phyloP scores from a whole-genome alignment of 1,139 yeast genomes.

The Lodderomyces beijingensis region DNA sequence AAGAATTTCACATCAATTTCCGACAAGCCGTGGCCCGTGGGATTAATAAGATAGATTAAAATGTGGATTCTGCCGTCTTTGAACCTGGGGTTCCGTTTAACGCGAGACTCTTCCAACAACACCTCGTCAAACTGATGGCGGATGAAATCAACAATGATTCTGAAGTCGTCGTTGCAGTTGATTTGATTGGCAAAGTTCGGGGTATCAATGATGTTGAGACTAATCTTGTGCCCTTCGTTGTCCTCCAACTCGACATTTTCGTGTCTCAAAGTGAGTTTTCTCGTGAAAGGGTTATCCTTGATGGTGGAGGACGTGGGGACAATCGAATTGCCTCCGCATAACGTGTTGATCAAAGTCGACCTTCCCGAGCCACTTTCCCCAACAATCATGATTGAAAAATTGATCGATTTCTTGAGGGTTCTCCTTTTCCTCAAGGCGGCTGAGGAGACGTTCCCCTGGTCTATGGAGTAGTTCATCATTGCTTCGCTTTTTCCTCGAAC shows the following conservation, averaged over 20 bases:
- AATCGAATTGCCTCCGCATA: slow-evolving; percentile 77
- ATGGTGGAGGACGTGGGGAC: slow-evolving; percentile 41
- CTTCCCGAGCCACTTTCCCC: slow-evolving; percentile 63
- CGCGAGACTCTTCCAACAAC: slow-evolving; percentile 45
- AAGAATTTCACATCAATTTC: slow-evolving; percentile 41
- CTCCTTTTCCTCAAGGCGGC: slow-evolving; percentile 54
- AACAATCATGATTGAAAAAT: slow-evolving; percentile 54
- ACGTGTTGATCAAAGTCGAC: slow-evolving; percentile 57
- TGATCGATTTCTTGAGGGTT: slow-evolving; percentile 51
- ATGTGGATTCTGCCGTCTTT: slow-evolving; percentile 47
- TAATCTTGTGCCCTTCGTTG: slow-evolving; percentile 48
- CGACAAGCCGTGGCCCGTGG: slow-evolving; percentile 45
- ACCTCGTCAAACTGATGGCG: slow-evolving; percentile 49
- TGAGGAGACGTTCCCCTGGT: slow-evolving; percentile 17
- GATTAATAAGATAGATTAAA: slow-evolving; percentile 44
- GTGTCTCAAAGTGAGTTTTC: slow-evolving; percentile 42
- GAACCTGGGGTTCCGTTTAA: slow-evolving; percentile 45
- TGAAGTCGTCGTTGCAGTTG: slow-evolving; percentile 42
- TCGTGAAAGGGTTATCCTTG: slow-evolving; percentile 39
- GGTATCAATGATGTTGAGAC: slow-evolving; percentile 50
- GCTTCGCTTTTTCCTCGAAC: too few species aligned
- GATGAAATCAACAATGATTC: slow-evolving; percentile 44
- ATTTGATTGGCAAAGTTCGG: slow-evolving; percentile 79
- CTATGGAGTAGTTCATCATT: slow-evolving; percentile 13
- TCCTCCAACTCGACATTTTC: slow-evolving; percentile 50